Evolutionary conservation across 2,329 filamentous ascomycete genomes (phyloP).

Genomic region (Elsinoe ampelina): DNA sequence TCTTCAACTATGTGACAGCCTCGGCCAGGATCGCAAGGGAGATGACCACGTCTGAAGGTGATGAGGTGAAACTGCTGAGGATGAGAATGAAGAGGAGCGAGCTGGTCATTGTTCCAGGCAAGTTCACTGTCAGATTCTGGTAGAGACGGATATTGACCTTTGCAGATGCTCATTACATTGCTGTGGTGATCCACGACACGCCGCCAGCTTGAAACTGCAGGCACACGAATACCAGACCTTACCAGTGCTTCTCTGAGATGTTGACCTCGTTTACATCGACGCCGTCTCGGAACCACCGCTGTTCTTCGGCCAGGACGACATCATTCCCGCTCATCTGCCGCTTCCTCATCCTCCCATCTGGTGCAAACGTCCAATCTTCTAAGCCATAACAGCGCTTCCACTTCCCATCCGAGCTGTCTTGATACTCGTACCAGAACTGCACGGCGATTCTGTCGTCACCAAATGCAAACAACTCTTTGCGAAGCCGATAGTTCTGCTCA

Average conservation of each 20-base stretch:
- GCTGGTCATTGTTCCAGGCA: conserved; percentile 66
- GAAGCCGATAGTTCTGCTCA: conserved; percentile 62
- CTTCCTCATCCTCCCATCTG: conserved; percentile 62
- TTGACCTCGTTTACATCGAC: conserved; percentile 59
- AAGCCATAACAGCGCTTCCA: conserved; percentile 87
- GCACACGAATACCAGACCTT: not conserved
- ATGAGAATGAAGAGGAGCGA: conserved; percentile 79
- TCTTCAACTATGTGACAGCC: conserved; percentile 64
- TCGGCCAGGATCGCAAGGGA: conserved; percentile 62
- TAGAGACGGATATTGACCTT: not conserved
- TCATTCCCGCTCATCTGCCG: conserved; percentile 61
- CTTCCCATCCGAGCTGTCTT: conserved; percentile 54
- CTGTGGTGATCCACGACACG: conserved; percentile 76
- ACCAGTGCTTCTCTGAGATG: conserved; percentile 61
- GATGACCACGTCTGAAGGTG: conserved; percentile 62
- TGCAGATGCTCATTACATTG: conserved; percentile 63
- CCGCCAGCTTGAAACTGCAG: conserved; percentile 48
- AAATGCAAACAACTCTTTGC: conserved; percentile 79
- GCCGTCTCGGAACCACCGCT: conserved; percentile 61
- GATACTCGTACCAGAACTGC: conserved; percentile 84
- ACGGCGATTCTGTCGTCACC: conserved; percentile 69
- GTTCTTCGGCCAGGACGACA: conserved; percentile 50
- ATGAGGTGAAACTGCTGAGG: conserved; percentile 67
- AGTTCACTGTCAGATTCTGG: conserved; percentile 12
- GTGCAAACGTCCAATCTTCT: conserved; percentile 68